phyloP scores from a whole-genome alignment of 306 rosid genomes.

The Lablab purpureus region DNA sequence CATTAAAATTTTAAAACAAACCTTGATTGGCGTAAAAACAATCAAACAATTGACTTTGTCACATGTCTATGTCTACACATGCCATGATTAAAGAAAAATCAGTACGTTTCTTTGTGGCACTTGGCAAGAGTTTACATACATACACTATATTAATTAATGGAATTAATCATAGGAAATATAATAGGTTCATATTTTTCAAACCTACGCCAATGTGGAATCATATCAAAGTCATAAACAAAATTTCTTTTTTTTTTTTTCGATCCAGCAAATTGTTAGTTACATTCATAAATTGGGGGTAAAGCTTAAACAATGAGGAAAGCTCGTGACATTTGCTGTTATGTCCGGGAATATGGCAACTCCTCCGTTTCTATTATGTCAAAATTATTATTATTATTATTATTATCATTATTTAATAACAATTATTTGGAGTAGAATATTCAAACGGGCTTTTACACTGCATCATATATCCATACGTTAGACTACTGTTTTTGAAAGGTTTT shows the following conservation, averaged over 20 bases:
- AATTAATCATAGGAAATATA: not conserved
- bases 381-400: too few relatives aligned
- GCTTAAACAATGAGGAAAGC: not conserved
- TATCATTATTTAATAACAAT: too few relatives aligned
- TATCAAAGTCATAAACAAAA: constrained; percentile 9
- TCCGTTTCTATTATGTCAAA: too few relatives aligned
- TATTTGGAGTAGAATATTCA: too few relatives aligned
- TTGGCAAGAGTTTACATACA: constrained; percentile 35
- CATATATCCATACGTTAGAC: too few relatives aligned
- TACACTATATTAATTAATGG: not conserved
- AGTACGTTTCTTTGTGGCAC: not conserved
- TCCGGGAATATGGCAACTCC: not conserved
- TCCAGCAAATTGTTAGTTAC: not conserved
- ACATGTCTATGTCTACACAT: constrained; percentile 32
- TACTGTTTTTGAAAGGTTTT: too few relatives aligned
- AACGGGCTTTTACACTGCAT: too few relatives aligned
- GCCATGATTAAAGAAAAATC: not conserved
- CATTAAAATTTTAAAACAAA: not conserved
- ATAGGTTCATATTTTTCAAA: not conserved
- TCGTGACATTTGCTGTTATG: constrained; percentile 11
- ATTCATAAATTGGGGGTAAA: constrained; percentile 8
- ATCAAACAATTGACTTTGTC: constrained; percentile 47
- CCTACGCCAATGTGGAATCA: not conserved
- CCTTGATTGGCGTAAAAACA: constrained; percentile 3
- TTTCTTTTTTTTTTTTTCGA: not conserved